phyloP scores from a whole-genome alignment of 129 eudicot species.

The Rutidosis leptorrhynchoides region DNA sequence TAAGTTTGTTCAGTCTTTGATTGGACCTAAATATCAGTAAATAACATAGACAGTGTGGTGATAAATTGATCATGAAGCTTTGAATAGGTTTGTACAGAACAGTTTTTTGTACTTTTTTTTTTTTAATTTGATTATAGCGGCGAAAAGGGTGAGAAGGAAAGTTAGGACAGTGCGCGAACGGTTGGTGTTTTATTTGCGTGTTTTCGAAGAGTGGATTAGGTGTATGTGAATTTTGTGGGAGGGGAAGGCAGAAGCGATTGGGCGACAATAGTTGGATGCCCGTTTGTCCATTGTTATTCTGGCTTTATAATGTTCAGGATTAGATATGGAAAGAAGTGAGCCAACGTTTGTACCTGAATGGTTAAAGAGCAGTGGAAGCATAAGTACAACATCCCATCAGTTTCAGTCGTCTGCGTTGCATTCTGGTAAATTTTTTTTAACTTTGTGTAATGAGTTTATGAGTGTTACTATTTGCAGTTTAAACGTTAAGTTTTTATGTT shows the following conservation, averaged over 20 bases:
- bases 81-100: too few species aligned
- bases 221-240: slow-evolving; percentile 5
- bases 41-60: too few species aligned
- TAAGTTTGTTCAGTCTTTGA: too few species aligned
- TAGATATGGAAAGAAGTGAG: slow-evolving; percentile 90
- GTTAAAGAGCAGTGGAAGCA: slow-evolving; percentile 68
- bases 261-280: slow-evolving; percentile 12
- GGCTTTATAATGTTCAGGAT: slow-evolving; percentile 47
- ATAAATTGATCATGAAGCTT: too few species aligned
- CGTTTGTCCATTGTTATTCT: slow-evolving; percentile 32
- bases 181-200: background rate
- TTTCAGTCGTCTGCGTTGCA: slow-evolving; percentile 42
- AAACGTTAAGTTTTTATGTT: background rate
- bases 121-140: slow-evolving; percentile 16
- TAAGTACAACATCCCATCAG: slow-evolving; percentile 40
- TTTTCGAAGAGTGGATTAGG: slow-evolving; percentile 3
- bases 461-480: background rate
- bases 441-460: background rate
- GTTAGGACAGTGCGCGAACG: slow-evolving; percentile 28
- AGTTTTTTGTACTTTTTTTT: too few species aligned
- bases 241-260: slow-evolving; percentile 26
- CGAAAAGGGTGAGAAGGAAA: background rate
- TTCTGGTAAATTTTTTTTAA: slow-evolving; percentile 44
- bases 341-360: slow-evolving; percentile 93
- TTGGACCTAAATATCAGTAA: too few species aligned